Evolutionary conservation across 192 early-diverging fungal genomes (phyloP).

Genomic region (Piromyces finnis): DNA sequence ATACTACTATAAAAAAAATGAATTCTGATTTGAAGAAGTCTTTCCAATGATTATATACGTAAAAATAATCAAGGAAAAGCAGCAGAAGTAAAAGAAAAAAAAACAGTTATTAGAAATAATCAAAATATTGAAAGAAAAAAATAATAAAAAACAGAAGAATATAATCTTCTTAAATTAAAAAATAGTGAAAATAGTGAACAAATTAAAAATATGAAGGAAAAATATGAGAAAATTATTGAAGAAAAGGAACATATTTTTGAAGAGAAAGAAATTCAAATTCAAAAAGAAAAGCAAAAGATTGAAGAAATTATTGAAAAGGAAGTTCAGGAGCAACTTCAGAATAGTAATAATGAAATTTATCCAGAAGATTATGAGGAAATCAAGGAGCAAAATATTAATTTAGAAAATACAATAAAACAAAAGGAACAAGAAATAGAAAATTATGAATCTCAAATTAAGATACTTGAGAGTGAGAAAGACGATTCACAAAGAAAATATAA

Average conservation of each 20-base stretch:
- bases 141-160: background rate
- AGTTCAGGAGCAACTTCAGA: background rate
- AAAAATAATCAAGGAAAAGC: background rate
- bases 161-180: background rate
- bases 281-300: background rate
- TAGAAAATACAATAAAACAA: background rate
- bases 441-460: background rate
- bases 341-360: background rate
- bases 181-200: background rate
- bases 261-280: background rate
- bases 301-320: background rate
- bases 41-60: background rate
- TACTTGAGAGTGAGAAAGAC: background rate
- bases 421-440: background rate
- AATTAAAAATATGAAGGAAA: background rate
- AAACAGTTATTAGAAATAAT: background rate
- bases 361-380: background rate
- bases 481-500: background rate
- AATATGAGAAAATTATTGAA: background rate
- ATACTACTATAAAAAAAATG: background rate
- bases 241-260: background rate
- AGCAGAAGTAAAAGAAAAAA: background rate
- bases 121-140: background rate
- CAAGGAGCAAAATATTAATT: background rate
- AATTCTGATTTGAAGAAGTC: background rate